A percentile compares a stretch with the other conserved stretches of the same genome.
These are phyloP conservation scores for Thermoascus crustaceus DNA, from an alignment of 2,329 filamentous ascomycete genomes.

Conservation along the genomic window DNA sequence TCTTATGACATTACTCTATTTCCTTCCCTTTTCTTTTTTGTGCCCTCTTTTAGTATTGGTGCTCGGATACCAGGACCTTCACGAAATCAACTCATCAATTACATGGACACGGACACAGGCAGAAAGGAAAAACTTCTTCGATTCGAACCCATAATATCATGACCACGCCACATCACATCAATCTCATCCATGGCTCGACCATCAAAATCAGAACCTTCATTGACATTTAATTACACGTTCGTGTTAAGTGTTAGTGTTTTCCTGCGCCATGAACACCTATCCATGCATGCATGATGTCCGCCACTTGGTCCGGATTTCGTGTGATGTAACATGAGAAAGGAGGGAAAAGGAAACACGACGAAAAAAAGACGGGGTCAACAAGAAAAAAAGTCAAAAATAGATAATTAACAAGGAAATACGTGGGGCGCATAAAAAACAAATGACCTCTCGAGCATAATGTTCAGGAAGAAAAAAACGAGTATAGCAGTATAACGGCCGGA, in stretches of 20 bases:
- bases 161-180: too few species aligned
- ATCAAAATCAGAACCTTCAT: conserved; percentile 5
- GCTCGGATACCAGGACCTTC: too few species aligned
- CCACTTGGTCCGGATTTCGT: conserved; percentile 16
- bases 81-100: neutral
- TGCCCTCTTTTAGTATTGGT: too few species aligned
- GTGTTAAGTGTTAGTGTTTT: too few species aligned
- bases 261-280: conserved; percentile 30
- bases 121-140: too few species aligned
- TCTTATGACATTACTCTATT: neutral
- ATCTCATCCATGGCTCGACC: too few species aligned
- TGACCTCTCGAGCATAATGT: neutral
- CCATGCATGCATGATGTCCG: conserved; percentile 26
- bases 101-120: too few species aligned
- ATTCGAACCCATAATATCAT: too few species aligned
- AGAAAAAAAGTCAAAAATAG: conserved; percentile 9
- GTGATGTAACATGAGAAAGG: conserved; percentile 19
- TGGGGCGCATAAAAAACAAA: conserved; percentile 4
- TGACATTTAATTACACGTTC: conserved; percentile 7
- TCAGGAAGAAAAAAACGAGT: conserved; percentile 2
- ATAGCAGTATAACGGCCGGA: conserved; percentile 7
- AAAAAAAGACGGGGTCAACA: conserved; percentile 7
- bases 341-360: conserved; percentile 13
- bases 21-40: neutral
- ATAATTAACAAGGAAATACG: conserved; percentile 1